Base-by-base conservation (phyloP, 768 basidiomycete genomes). In the Leucogyrophana mollusca region DNA sequence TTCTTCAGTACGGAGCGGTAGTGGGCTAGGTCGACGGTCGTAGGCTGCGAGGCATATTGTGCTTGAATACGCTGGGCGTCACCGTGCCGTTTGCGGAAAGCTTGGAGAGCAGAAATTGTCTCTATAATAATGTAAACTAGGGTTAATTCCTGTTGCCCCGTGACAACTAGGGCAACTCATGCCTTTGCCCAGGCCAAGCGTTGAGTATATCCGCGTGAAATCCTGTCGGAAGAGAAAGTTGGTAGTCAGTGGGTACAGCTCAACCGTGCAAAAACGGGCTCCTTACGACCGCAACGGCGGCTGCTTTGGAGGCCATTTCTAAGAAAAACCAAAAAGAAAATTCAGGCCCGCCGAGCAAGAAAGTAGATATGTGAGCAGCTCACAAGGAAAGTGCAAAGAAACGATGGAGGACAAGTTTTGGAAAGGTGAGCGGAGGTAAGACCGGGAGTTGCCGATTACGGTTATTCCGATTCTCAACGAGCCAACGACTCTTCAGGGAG, bases 1-100 rank as follows among this genome's bases (percentile, higher is more conserved):
- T 98, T 97, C 80, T 93, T 95, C 53, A 99, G 72, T 25, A 92
- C 69, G 22, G 85, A 79, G 60, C 93, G 91, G 78, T 98, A 99
- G 73, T 94, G 83, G 18, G 83, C 77, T 60, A 98, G 74, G 74
- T 98, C 93, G 61, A 99, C 77, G 42, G 90, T 86, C 23, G 87
- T 87, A 33, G 88, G 83, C 64, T 87, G 84, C 51, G 74, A 72
- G 50, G 77, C 68, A 59, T 85, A 82, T 60, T 80, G 77, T 43
- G 72, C 71, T 34, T 82, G 66, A 49, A 90, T 72, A 51, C 86
- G 83, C 62, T 89, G 86, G 47, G 96, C 95, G 45, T 97, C 91
- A 55, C 74, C 73, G 69, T 95, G 84, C 50, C 96, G 91, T 70
- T 94, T 96, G 71, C 96, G 90, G 85, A 99, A 98, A 33, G 90